These are phyloP conservation scores for Neurospora sp. DNA, from an alignment of 2,329 filamentous ascomycete genomes.

Conservation along the genomic window DNA sequence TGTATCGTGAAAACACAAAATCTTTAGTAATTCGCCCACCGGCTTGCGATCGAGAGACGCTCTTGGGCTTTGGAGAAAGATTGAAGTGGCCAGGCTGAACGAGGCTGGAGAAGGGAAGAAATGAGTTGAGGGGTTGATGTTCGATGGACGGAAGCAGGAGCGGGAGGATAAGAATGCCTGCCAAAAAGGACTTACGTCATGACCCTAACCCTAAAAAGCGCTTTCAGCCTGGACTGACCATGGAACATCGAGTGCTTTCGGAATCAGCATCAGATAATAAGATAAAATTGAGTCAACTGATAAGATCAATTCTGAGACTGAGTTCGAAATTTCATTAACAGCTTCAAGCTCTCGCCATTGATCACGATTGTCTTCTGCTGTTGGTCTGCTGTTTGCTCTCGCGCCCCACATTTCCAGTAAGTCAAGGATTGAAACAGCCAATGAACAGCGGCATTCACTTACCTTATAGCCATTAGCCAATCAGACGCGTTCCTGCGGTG, in stretches of 20 bases:
- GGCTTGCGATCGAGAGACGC: neutral
- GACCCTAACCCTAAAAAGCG: conserved; percentile 8
- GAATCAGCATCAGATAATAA: neutral
- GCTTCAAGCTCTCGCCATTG: neutral
- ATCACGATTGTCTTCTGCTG: neutral
- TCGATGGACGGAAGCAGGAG: neutral
- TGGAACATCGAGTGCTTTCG: neutral
- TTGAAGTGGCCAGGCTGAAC: neutral
- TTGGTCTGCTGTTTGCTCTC: neutral
- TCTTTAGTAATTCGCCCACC: neutral
- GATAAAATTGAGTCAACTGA: neutral
- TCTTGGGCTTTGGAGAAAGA: neutral
- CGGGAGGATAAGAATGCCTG: neutral
- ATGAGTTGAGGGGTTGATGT: neutral
- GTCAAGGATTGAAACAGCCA: neutral
- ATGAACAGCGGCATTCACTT: neutral
- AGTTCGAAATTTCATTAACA: neutral
- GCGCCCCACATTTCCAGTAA: neutral
- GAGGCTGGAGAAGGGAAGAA: neutral
- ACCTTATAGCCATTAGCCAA: conserved; percentile 8
- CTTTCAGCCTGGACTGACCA: neutral
- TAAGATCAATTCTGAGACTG: neutral
- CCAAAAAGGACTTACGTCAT: conserved; percentile 9
- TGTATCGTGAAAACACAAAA: neutral
- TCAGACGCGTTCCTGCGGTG: conserved; percentile 10